phyloP scores from a whole-genome alignment of 1,284 basidiomycete species.

The Coniophora puteana region DNA sequence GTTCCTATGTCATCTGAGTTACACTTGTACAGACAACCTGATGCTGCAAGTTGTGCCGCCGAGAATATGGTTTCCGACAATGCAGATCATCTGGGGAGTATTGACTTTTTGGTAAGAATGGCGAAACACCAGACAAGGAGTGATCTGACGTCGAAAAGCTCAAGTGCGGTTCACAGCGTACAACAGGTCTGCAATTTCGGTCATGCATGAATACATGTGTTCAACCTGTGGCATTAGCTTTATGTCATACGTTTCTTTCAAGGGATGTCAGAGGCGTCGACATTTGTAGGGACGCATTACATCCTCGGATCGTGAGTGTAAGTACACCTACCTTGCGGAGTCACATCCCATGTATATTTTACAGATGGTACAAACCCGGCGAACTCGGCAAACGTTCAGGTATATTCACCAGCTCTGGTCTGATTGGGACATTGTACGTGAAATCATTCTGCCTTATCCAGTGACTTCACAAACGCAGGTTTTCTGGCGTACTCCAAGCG shows the following conservation, averaged over 20 bases:
- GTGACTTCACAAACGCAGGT: conserved; percentile 32
- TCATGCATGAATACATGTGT: conserved; percentile 2
- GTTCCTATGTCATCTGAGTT: conserved; percentile 1
- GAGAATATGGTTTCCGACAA: conserved; percentile 61
- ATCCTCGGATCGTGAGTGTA: conserved; percentile 60
- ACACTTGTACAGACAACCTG: conserved; percentile 45
- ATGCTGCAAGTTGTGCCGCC: conserved; percentile 59
- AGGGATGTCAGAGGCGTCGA: conserved; percentile 69
- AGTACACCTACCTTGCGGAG: background rate
- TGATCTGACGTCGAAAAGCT: conserved; percentile 30
- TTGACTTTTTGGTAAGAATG: conserved; percentile 55
- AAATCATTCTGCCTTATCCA: conserved; percentile 4
- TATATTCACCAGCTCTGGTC: conserved; percentile 67
- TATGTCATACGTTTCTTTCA: conserved; percentile 75
- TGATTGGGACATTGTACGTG: conserved; percentile 58
- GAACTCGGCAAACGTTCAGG: conserved; percentile 72
- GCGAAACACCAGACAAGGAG: background rate
- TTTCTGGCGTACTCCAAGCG: conserved; percentile 70
- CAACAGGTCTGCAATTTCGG: conserved; percentile 40
- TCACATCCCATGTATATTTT: conserved; percentile 1
- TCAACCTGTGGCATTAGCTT: conserved; percentile 37
- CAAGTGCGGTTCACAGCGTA: conserved; percentile 52
- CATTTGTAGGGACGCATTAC: conserved; percentile 74
- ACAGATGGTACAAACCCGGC: conserved; percentile 64
- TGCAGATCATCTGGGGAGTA: conserved; percentile 64